Conservation (phyloP, 441 rosid genomes). For the Pelargonium exstipulatum region DNA sequence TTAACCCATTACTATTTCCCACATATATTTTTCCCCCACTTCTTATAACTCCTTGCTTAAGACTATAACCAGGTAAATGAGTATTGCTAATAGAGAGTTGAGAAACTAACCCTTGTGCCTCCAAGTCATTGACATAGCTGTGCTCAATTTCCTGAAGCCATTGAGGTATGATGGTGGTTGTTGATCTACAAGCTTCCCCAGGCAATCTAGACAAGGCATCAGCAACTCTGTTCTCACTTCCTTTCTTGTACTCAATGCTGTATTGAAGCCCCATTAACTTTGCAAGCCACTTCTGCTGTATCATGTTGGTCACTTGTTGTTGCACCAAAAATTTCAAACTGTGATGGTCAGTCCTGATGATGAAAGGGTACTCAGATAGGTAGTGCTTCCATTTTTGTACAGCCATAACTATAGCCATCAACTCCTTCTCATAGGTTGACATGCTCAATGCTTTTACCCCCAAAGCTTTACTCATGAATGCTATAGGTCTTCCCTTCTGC, state of each 20-base stretch:
- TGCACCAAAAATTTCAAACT: not conserved
- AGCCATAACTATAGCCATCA: not conserved
- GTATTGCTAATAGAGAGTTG: too few species aligned
- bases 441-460: not conserved
- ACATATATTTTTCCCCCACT: too few species aligned
- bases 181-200: too few species aligned
- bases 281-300: not conserved
- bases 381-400: constrained; percentile 4
- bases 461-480: not conserved
- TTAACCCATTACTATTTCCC: too few species aligned
- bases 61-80: too few species aligned
- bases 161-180: too few species aligned
- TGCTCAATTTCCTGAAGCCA: too few species aligned
- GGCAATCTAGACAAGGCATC: constrained; percentile 17
- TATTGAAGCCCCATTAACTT: not conserved
- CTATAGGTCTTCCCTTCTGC: not conserved
- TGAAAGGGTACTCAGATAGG: not conserved
- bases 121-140: too few species aligned
- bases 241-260: not conserved
- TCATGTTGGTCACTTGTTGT: not conserved
- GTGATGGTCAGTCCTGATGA: not conserved
- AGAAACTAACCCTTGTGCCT: too few species aligned
- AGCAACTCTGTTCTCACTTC: not conserved
- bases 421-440: not conserved
- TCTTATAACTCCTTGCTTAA: too few species aligned